Base-by-base conservation (phyloP, 2,329 filamentous ascomycete genomes). In the Grosmannia serpens region DNA sequence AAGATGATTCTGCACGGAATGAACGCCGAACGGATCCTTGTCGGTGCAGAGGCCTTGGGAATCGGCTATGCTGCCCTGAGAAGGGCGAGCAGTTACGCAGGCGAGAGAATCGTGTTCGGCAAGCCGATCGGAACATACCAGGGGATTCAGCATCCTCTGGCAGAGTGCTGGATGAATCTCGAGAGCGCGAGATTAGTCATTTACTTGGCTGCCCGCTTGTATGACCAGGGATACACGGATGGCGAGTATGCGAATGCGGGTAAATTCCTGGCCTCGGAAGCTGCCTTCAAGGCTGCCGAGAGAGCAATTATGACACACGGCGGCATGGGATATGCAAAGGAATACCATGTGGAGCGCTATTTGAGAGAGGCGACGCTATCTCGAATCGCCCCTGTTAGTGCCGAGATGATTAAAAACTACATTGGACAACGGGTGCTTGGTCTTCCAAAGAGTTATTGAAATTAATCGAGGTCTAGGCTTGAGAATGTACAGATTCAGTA, bases 41-140 rank as follows among this genome's bases (percentile, higher is more conserved):
- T 91, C 0, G 88, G 88, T 1, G 88, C 88, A 22, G 89, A 94
- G 72, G 88, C 89, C 0, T 75, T 94, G 0, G 89, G 89, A 0
- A 73, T 94, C 0, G 89, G 89, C 0, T 94, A 92, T 64, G 87
- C 84, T 0, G 88, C 82, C 9, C 71, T 85, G 26, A 74, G 76
- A 58, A 81, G 76, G 62, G 87, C 87, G 0, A 76, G 83, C 0
- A 74, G 73, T n/a, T 90, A 91, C 63, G 86, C 87, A 0, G 74
- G 77, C 54, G 84, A 88, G 41, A 77, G 87, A 0, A 74, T 84
- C 4, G 82, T 87, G 0, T 87, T 88, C 64, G 74, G 77, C 17
- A 71, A 83, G 1, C 78, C 82, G 0, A 87, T 87, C 60, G 84
- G 85, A 1, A 75, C 78, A 71, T 87, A 87, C 64, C 84, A 87